Evolutionary conservation across 1,284 basidiomycete genomes (phyloP), one percentile per base, ranked within the genome.

Genomic region (Schizophyllum amplum): DNA sequence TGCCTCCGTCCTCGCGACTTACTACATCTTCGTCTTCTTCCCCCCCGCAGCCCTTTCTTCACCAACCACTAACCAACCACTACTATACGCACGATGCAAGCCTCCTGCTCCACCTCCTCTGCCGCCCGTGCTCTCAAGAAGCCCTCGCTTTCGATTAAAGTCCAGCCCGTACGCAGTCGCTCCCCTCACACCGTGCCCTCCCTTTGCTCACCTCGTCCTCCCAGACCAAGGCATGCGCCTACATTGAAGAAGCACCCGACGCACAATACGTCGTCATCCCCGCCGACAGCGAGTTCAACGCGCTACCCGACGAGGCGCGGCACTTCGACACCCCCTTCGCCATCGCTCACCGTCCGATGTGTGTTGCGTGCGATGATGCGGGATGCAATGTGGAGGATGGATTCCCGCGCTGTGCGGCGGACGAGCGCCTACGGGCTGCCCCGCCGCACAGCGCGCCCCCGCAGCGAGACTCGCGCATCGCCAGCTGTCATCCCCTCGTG

Each of bases 221-320:
- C 42, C 55, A 59, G 7, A 60, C 61, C 51, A 48, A 56, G 9
- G 46, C 54, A 23, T 27, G 58, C 13, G 63, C 62, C 23, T 48
- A 56, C 17, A 54, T 64, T 22, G 65, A 69, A 23, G 65, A 69
- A 27, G 68, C 33, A 2, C 17, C 33, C 3, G 3, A 42, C 33
- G 33, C 33, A 1, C 71, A 71, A 56, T 65, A 69, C 22, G 61
- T 73, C 42, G 64, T 66, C 57, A 71, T 74, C 50, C 60, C 64
- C 1, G 59, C 64, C 15, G 64, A 68, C 24, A 73, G 67, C 57
- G 64, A 67, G 21, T 73, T 71, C 61, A 71, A 67, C 60, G 59
- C 57, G 17, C 58, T 65, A 9, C 17, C 33, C 33, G 33, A 42
- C 33, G 33, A 42, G 33, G 33, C 11, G 33, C 33, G 33, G 3